A percentile compares a stretch with the other conserved stretches of the same genome.
Evolutionary conservation across 805 yeast genomes (phyloP).

Genomic region (Torulaspora microellipsoides): DNA sequence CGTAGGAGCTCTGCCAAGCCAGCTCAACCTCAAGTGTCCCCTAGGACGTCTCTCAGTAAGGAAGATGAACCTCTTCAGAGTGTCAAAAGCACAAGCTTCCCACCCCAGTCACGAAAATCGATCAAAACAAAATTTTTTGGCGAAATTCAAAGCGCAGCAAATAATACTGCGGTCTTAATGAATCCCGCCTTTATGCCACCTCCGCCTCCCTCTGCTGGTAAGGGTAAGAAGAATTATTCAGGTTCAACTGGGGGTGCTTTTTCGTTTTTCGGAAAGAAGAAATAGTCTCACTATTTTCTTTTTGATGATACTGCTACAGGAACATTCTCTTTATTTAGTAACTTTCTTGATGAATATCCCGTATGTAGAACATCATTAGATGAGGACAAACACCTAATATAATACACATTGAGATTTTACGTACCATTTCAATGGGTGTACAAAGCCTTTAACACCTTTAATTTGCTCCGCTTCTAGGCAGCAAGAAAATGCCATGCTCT

Average conservation of each 20-base stretch:
- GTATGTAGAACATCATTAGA: no score
- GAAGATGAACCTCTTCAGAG: constrained; percentile 4
- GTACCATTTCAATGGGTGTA: no score
- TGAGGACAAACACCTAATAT: no score
- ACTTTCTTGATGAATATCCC: no score
- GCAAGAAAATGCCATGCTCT: no score
- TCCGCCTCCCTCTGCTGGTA: constrained; percentile 9
- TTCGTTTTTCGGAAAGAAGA: constrained; percentile 22
- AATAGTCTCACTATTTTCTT: neutral
- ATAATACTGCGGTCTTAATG: constrained; percentile 14
- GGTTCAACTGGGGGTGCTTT: constrained; percentile 11
- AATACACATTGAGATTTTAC: no score
- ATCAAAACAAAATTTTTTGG: constrained; percentile 3
- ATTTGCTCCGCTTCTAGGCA: no score
- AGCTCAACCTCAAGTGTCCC: constrained; percentile 13
- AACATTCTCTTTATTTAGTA: no score
- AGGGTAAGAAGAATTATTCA: constrained; percentile 11
- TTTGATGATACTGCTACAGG: no score
- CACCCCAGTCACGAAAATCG: constrained; percentile 4
- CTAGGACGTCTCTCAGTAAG: constrained; percentile 17
- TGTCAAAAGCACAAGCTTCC: neutral
- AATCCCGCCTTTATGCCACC: constrained; percentile 18
- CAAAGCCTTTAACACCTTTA: no score
- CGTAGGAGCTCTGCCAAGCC: constrained; percentile 11
- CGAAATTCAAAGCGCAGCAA: constrained; percentile 3